Percentiles rank a stretch among this genome's conserved stretches.
These are phyloP conservation scores for Anthracocystis panici-leucophaei DNA, from an alignment of 1,284 basidiomycete species.

Conservation along the genomic window DNA sequence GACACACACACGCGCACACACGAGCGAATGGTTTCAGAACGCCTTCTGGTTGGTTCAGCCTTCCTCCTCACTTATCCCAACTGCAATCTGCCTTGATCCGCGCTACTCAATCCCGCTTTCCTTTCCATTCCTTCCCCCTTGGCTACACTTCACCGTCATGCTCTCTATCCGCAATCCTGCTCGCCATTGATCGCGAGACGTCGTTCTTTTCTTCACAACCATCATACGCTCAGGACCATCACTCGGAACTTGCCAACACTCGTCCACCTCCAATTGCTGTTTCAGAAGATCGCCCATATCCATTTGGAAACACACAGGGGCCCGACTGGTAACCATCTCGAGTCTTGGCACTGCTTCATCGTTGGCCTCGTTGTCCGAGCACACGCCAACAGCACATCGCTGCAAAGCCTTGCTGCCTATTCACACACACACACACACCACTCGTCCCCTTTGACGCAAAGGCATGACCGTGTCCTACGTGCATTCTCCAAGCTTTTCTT, in stretches of 20 bases:
- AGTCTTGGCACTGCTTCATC: no score
- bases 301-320: no score
- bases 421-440: no score
- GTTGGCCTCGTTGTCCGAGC: no score
- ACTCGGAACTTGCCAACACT: background rate
- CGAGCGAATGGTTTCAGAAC: background rate
- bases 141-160: slow-evolving; percentile 18
- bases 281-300: background rate
- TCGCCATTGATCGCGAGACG: slow-evolving; percentile 17
- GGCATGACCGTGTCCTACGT: slow-evolving; percentile 51
- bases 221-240: background rate
- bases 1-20: background rate
- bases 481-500: slow-evolving; percentile 45
- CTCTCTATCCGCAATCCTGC: background rate
- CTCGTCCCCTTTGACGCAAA: background rate
- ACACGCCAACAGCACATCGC: background rate
- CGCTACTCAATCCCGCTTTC: background rate
- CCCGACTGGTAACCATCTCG: no score
- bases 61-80: background rate
- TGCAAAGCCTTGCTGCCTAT: background rate
- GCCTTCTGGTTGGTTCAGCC: no score
- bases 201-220: background rate
- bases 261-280: background rate
- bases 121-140: background rate
- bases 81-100: background rate